Evolutionary conservation across 805 yeast species (phyloP).

Genomic region (Blastobotrys robertii): DNA sequence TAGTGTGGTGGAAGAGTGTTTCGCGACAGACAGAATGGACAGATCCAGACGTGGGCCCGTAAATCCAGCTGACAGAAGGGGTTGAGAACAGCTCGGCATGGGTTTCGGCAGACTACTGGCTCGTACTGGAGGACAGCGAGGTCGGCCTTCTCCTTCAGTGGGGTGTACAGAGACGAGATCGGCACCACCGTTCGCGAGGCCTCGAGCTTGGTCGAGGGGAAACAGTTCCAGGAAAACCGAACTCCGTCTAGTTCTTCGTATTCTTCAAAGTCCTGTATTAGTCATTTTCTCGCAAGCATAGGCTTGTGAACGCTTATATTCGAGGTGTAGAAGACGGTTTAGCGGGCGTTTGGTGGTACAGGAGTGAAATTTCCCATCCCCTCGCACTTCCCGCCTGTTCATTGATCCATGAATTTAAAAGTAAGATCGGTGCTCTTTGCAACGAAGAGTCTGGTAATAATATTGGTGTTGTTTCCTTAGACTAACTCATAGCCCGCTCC

Average conservation of each 20-base stretch:
- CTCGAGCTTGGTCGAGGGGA: constrained; percentile 83
- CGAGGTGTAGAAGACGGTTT: too few species aligned
- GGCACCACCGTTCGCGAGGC: constrained; percentile 91
- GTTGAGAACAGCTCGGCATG: constrained; percentile 78
- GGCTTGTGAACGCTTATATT: too few species aligned
- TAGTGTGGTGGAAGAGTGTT: constrained; percentile 83
- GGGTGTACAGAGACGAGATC: constrained; percentile 91
- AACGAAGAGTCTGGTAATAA: too few species aligned
- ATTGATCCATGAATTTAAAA: too few species aligned
- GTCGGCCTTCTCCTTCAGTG: constrained; percentile 69
- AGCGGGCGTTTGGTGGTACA: too few species aligned
- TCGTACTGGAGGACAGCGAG: constrained; percentile 74
- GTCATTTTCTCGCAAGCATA: too few species aligned
- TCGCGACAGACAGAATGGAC: constrained; percentile 73
- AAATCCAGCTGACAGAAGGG: constrained; percentile 71
- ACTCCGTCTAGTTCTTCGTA: constrained; percentile 55
- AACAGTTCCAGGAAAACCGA: constrained; percentile 73
- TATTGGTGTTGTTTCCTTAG: too few species aligned
- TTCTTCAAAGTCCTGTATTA: constrained; percentile 42
- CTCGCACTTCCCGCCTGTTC: too few species aligned
- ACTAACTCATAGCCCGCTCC: too few species aligned
- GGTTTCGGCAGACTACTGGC: constrained; percentile 70
- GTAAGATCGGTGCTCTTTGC: too few species aligned
- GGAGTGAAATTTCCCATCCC: too few species aligned
- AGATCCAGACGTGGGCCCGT: constrained; percentile 69